Base-by-base conservation (phyloP, 2,329 filamentous ascomycete species). In the Ascochyta rabiei region DNA sequence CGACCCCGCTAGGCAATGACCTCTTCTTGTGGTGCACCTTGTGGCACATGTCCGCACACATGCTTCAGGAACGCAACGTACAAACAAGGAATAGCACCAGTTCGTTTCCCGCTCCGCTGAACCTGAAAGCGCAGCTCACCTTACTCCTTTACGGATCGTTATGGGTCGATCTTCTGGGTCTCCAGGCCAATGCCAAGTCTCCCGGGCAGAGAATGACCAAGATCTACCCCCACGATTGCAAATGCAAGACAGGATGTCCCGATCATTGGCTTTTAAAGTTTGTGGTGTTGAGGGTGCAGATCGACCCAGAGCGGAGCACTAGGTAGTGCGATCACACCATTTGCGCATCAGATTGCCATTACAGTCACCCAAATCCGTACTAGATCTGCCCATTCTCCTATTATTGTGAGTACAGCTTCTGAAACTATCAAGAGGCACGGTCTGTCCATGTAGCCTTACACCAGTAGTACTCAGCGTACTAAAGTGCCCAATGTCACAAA, bases 201-300 rank as follows among this genome's bases (percentile, higher is more conserved):
- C 26, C 23, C 15, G 10, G 21, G 21, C 21, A 23, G 24, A 23
- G 12, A 10, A 35, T 67, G 51, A 35, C 62, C 51, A 26, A 41
- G 38, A 49, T 42, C 37, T 41, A 35, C 21, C 16, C 28, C 15
- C 26, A 51, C 21, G 57, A 60, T 63, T 62, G 66, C 55, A 60
- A 69, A 63, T 47, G 57, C 51, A 60, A 62, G 61, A 61, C 44
- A 56, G 51, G 30, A 70, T 71, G 65, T 66, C 66, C 62, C 52
- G 57, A 65, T 67, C 34, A 57, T 65, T 67, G 62, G 60, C 56
- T n/a, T 50, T 45, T 33, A 33, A 46, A 40, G 43, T 40, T 48
- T 57, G 44, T 63, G 58, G 61, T 64, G 57, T 60, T 53, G 51
- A 42, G 18, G 18, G 16, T 53, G 66, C 51, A 41, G 66, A 70